These are phyloP conservation scores for Penicillium aurantiogriseum DNA, from an alignment of 2,329 filamentous ascomycete species.

Conservation along the genomic window DNA sequence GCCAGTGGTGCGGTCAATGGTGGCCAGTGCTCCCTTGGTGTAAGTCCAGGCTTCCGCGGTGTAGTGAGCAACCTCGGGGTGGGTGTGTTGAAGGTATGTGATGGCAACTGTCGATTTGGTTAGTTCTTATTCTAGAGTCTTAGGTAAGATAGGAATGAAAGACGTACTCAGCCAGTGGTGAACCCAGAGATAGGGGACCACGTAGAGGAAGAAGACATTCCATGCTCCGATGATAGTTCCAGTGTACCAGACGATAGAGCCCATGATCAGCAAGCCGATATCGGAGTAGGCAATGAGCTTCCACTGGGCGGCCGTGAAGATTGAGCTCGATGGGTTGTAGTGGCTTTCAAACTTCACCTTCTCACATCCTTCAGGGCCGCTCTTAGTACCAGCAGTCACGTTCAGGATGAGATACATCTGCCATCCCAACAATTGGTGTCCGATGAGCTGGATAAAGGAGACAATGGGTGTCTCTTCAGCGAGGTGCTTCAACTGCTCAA, in stretches of 20 bases:
- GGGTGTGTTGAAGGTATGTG: conserved; percentile 72
- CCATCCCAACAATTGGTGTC: conserved; percentile 66
- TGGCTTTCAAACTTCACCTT: conserved; percentile 45
- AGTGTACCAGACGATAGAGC: conserved; percentile 52
- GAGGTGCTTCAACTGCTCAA: conserved; percentile 52
- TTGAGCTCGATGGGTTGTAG: conserved; percentile 60
- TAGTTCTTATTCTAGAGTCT: background rate
- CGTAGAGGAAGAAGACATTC: conserved; percentile 60
- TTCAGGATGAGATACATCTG: conserved; percentile 64
- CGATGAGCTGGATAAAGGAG: conserved; percentile 54
- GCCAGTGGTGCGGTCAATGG: conserved; percentile 64
- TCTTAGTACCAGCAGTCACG: conserved; percentile 50
- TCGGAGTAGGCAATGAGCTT: conserved; percentile 59
- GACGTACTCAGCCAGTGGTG: conserved; percentile 66
- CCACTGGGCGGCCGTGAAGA: conserved; percentile 60
- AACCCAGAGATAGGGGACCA: conserved; percentile 66
- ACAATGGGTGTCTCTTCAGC: conserved; percentile 62
- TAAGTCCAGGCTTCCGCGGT: conserved; percentile 61
- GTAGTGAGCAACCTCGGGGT: conserved; percentile 58
- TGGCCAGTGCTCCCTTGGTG: conserved; percentile 61
- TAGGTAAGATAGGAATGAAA: background rate
- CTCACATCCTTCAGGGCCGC: conserved; percentile 37
- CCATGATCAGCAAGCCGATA: conserved; percentile 56
- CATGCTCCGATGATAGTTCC: conserved; percentile 55
- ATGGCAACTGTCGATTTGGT: conserved; percentile 57